Evolutionary conservation across 306 rosid species (phyloP).

Genomic region (Begonia fuchsioides): DNA sequence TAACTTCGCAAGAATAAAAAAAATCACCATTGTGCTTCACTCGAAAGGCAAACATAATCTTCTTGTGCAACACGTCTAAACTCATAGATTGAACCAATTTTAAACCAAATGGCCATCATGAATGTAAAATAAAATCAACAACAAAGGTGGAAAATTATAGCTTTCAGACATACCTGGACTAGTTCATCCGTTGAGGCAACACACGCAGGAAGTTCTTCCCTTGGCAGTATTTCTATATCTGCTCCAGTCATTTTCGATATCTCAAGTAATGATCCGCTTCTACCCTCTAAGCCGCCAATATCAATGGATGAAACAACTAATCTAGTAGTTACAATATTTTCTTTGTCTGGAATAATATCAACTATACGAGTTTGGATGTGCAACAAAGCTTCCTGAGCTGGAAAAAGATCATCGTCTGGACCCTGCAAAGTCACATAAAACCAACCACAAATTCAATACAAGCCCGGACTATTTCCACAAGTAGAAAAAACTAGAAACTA

Average conservation of each 20-base stretch:
- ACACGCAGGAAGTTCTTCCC: constrained; percentile 65
- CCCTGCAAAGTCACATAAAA: constrained; percentile 37
- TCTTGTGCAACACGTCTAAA: no score
- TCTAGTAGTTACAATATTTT: constrained; percentile 72
- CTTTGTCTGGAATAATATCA: constrained; percentile 70
- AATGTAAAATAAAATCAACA: no score
- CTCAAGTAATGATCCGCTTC: constrained; percentile 65
- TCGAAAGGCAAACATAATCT: no score
- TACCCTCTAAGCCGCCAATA: constrained; percentile 84
- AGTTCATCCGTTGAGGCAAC: constrained; percentile 62
- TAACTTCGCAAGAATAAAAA: no score
- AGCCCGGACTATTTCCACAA: not conserved
- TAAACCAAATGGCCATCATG: no score
- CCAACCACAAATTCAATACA: not conserved
- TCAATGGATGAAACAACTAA: constrained; percentile 60
- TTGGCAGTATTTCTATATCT: constrained; percentile 57
- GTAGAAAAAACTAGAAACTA: constrained; percentile 11
- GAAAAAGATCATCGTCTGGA: constrained; percentile 91
- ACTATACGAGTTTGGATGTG: constrained; percentile 83
- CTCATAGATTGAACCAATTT: no score
- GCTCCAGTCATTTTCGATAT: constrained; percentile 76
- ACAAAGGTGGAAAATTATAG: no score
- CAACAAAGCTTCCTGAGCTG: constrained; percentile 98
- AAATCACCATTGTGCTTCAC: no score
- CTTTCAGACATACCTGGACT: constrained; percentile 52